A percentile compares a stretch with the other conserved stretches of the same genome.
Evolutionary conservation across 1,284 basidiomycete genomes (phyloP).

Genomic region (Melampsora larici-populina): DNA sequence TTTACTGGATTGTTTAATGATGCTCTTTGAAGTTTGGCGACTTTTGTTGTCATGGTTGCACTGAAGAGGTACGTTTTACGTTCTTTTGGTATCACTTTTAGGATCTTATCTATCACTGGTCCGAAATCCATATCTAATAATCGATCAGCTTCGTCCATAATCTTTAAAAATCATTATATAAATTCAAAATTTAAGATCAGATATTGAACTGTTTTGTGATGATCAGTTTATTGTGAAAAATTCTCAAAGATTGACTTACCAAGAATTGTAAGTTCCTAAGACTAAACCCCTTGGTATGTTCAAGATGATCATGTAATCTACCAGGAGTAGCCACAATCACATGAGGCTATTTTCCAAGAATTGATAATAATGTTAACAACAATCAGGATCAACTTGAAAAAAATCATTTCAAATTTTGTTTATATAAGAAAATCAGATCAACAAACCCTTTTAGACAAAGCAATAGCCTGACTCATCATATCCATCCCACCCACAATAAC

Average conservation of each 20-base stretch:
- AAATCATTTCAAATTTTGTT: slow-evolving; percentile 43
- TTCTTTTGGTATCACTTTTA: slow-evolving; percentile 91
- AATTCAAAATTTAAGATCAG: background rate
- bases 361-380: slow-evolving; percentile 53
- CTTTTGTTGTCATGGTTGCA: slow-evolving; percentile 99
- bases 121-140: slow-evolving; percentile 97
- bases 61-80: slow-evolving; percentile 95
- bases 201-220: slow-evolving; percentile 3
- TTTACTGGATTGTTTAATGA: slow-evolving; percentile 90
- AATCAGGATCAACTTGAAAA: slow-evolving; percentile 51
- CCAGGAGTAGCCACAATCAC: slow-evolving; percentile 97
- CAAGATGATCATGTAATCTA: slow-evolving; percentile 87
- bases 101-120: slow-evolving; percentile 91
- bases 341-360: slow-evolving; percentile 66
- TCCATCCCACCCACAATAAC: slow-evolving; percentile 96
- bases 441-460: slow-evolving; percentile 69
- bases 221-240: slow-evolving; percentile 2
- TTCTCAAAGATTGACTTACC: slow-evolving; percentile 58
- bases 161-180: slow-evolving; percentile 64
- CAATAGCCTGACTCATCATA: slow-evolving; percentile 86
- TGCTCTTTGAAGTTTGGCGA: slow-evolving; percentile 94
- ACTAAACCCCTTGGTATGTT: slow-evolving; percentile 97
- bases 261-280: slow-evolving; percentile 82
- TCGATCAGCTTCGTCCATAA: slow-evolving; percentile 95
- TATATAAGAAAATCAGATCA: slow-evolving; percentile 46